A percentile compares a stretch with the other conserved stretches of the same genome.
These are phyloP conservation scores for Tubosaeta brunneosetosa DNA, from an alignment of 768 basidiomycete species.

Conservation along the genomic window DNA sequence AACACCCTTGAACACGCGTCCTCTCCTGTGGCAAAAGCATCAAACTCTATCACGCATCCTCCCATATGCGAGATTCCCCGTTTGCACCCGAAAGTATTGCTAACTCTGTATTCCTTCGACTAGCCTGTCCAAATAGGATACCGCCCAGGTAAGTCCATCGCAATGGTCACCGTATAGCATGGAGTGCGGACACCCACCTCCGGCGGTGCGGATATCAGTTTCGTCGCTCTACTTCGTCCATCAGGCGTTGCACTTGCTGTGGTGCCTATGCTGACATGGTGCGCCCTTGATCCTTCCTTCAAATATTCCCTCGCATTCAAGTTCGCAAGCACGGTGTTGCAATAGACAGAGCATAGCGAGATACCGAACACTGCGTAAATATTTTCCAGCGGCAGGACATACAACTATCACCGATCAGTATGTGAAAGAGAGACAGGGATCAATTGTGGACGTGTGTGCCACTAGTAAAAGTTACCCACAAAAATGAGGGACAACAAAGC, in stretches of 20 bases:
- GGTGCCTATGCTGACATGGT: neutral
- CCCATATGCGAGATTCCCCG: neutral
- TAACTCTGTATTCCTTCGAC: neutral
- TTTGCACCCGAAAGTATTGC: neutral
- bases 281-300: too few species aligned
- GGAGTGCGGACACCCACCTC: neutral
- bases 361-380: neutral
- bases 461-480: neutral
- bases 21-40: too few species aligned
- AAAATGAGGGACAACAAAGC: slow-evolving; percentile 32
- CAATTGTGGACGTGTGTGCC: neutral
- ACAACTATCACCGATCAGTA: neutral
- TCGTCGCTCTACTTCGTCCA: neutral
- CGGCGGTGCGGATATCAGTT: neutral
- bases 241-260: neutral
- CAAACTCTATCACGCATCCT: neutral
- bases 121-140: neutral
- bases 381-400: neutral
- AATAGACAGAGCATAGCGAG: neutral
- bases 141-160: neutral
- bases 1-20: too few species aligned
- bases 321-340: neutral
- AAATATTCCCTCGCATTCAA: neutral
- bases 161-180: neutral
- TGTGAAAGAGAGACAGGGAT: neutral